Evolutionary conservation across 2,329 filamentous ascomycete species (phyloP).

Genomic region (Thielaviopsis cerberus): DNA sequence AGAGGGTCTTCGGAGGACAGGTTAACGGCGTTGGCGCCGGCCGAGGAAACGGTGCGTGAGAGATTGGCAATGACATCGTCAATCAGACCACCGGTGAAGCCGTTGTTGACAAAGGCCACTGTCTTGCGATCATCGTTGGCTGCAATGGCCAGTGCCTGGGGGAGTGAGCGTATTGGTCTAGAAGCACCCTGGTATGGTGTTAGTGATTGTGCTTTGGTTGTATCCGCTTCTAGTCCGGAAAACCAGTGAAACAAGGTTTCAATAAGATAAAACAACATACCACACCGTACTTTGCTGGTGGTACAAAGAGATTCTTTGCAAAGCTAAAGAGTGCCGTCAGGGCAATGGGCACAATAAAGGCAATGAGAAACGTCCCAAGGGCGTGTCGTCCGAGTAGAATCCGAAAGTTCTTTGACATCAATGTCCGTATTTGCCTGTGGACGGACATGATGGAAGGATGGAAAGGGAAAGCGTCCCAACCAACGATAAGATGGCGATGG

Average conservation of each 20-base stretch:
- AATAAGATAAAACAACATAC: conserved; percentile 3
- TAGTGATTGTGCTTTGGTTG: too few relatives aligned
- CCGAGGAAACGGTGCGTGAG: conserved; percentile 34
- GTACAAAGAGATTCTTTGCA: conserved; percentile 67
- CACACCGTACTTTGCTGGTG: conserved; percentile 58
- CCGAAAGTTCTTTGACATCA: conserved; percentile 43
- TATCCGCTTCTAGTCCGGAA: background rate
- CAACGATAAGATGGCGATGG: background rate
- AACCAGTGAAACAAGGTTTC: background rate
- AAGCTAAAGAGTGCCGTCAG: conserved; percentile 45
- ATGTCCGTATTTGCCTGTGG: conserved; percentile 38
- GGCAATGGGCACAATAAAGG: conserved; percentile 39
- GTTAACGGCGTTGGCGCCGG: conserved; percentile 37
- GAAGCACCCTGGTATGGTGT: conserved; percentile 25
- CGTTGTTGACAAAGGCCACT: conserved; percentile 64
- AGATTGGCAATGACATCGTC: conserved; percentile 49
- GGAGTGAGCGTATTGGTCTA: conserved; percentile 42
- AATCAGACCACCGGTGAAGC: conserved; percentile 49
- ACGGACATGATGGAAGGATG: conserved; percentile 26
- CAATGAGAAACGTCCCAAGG: conserved; percentile 33
- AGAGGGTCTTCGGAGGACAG: conserved; percentile 39
- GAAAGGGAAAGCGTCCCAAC: background rate
- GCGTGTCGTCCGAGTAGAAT: conserved; percentile 37
- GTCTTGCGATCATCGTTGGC: conserved; percentile 40
- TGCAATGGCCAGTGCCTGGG: conserved; percentile 41